phyloP scores from a whole-genome alignment of 108 stramenopile species.

The Parietichytrium sp. region DNA sequence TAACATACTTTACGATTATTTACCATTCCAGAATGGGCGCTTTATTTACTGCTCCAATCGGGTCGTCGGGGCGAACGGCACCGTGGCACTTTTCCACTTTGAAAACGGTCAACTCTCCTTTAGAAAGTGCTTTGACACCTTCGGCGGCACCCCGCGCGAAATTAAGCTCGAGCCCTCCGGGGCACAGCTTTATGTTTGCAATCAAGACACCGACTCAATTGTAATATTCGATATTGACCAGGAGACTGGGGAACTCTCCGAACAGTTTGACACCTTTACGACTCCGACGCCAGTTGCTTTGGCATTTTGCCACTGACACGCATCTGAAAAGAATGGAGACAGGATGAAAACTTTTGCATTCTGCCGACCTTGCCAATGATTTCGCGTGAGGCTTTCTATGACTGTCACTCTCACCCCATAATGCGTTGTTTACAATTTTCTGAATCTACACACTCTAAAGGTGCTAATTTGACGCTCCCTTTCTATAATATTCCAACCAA shows the following conservation, averaged over 20 bases:
- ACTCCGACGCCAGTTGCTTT: neutral
- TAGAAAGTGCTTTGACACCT: neutral
- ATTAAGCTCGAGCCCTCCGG: slow-evolving; percentile 17
- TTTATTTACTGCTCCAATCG: slow-evolving; percentile 3
- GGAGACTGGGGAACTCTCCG: neutral
- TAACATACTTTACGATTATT: too few species aligned
- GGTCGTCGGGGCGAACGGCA: neutral
- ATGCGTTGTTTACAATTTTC: too few species aligned
- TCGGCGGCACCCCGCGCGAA: neutral
- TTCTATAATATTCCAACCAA: too few species aligned
- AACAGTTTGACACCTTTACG: neutral
- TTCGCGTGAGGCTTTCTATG: too few species aligned
- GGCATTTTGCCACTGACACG: neutral
- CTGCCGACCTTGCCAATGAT: too few species aligned
- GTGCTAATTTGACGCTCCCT: too few species aligned
- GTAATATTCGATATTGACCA: neutral
- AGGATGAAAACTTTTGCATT: too few species aligned
- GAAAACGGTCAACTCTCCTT: neutral
- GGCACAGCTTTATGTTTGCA: neutral
- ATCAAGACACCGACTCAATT: neutral
- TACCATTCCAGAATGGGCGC: neutral
- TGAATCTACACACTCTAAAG: too few species aligned
- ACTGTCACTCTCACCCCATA: too few species aligned
- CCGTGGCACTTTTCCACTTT: neutral
- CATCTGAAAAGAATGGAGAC: too few species aligned